Base-by-base conservation (phyloP, 164 flowering plant species). In the Aristolochia californica region DNA sequence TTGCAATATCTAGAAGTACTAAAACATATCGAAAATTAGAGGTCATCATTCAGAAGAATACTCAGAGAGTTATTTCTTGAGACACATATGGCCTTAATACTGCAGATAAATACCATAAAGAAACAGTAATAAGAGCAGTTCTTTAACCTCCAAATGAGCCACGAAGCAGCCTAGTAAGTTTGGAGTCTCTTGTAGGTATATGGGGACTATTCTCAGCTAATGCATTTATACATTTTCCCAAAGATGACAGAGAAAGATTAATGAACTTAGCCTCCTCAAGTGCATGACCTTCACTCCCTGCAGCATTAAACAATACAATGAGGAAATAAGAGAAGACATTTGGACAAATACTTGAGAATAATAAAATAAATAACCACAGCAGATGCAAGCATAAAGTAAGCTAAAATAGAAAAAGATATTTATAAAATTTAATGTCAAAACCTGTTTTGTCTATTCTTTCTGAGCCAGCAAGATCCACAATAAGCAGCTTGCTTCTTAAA, bases 141-240 rank as follows among this genome's bases (percentile, higher is more conserved):
- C 2, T 8, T 25, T 52, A n/a, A 91, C 98, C 98, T 81, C 98
- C 98, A 83, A 91, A 91, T 48, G 98, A 91, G 74, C 88, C 97
- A 60, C 97, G 87, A 66, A 91, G 89, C 66, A 91, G 67, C 77
- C 97, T 78, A 53, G 97, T 91, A 55, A 91, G 77, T 63, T 91
- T 91, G 48, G 98, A 91, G 61, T 91, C 98, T 69, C 98, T 75
- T 34, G 73, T 76, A 28, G 98, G 98, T 71, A 88, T 83, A 68
- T 91, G 91, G 30, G 94, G 75, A 70, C 88, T 80, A 57, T 81
- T 86, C 70, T 88, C 96, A 48, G 98, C 96, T 74, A 91, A 68
- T 53, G 98, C 98, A 78, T 91, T 88, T 63, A 91, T 87, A 60
- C 97, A 91, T 74, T 91, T 91, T 45, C 97, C 97, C 30, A 91